Conservation (phyloP, 2,329 filamentous ascomycete species). For the Parascedosporium putredinis region DNA sequence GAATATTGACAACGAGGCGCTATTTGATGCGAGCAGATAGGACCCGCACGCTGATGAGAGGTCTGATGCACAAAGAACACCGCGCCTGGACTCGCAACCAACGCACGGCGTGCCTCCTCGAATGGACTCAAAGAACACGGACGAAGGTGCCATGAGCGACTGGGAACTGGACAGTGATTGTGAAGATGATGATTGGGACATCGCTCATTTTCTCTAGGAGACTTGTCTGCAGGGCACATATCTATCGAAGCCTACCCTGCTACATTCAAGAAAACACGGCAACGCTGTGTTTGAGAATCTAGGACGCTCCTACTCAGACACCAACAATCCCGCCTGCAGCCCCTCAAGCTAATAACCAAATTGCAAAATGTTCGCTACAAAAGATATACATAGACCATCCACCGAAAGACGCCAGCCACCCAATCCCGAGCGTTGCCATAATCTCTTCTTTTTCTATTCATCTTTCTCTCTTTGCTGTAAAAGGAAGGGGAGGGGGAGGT, state of each 20-base stretch:
- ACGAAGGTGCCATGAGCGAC: background rate
- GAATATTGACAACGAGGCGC: conserved; percentile 55
- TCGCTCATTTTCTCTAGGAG: background rate
- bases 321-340: too few species aligned
- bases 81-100: background rate
- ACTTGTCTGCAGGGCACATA: conserved; percentile 1
- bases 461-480: too few species aligned
- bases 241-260: conserved; percentile 1
- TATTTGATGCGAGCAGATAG: conserved; percentile 20
- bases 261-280: background rate
- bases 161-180: background rate
- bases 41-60: background rate
- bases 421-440: background rate
- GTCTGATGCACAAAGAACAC: background rate
- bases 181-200: background rate
- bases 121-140: background rate
- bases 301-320: too few species aligned
- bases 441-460: too few species aligned
- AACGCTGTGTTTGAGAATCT: too few species aligned
- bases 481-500: too few species aligned
- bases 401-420: background rate
- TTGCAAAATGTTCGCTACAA: too few species aligned
- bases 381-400: background rate
- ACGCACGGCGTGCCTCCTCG: too few species aligned
- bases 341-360: too few species aligned